Evolutionary conservation across 108 stramenopile genomes (phyloP).

Genomic region (Nitzschia inconspicua): DNA sequence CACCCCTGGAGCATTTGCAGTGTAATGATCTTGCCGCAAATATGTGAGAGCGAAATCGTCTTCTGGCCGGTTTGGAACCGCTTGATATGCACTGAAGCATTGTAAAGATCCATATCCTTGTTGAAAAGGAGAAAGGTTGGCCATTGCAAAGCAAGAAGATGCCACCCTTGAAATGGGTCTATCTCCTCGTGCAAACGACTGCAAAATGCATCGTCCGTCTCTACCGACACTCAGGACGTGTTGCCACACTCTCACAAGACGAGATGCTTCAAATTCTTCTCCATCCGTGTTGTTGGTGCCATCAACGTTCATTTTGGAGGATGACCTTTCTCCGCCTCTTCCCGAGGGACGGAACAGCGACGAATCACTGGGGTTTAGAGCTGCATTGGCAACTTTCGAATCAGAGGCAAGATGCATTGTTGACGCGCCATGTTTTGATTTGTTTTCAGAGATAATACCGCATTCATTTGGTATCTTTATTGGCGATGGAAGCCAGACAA

Average conservation of each 20-base stretch:
- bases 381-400: not conserved
- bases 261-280: not conserved
- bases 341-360: constrained; percentile 1
- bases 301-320: not conserved
- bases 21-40: constrained; percentile 36
- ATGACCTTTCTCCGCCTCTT: constrained; percentile 21
- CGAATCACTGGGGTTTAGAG: constrained; percentile 4
- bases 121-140: constrained; percentile 84
- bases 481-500: constrained; percentile 67
- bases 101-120: constrained; percentile 74
- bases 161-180: constrained; percentile 69
- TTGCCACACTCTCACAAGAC: constrained; percentile 51
- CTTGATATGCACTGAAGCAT: constrained; percentile 69
- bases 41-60: constrained; percentile 39
- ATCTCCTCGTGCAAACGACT: constrained; percentile 66
- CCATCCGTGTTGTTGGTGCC: constrained; percentile 6
- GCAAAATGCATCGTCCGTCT: constrained; percentile 75
- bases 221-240: constrained; percentile 75
- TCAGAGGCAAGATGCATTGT: not conserved
- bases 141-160: constrained; percentile 74
- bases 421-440: not conserved
- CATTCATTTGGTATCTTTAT: constrained; percentile 2
- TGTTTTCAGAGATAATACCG: not conserved
- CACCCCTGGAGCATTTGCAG: constrained; percentile 54
- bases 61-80: constrained; percentile 36